These are phyloP conservation scores for Rhododendron ferrugineum DNA, from an alignment of 148 eudicot genomes.

Conservation along the genomic window DNA sequence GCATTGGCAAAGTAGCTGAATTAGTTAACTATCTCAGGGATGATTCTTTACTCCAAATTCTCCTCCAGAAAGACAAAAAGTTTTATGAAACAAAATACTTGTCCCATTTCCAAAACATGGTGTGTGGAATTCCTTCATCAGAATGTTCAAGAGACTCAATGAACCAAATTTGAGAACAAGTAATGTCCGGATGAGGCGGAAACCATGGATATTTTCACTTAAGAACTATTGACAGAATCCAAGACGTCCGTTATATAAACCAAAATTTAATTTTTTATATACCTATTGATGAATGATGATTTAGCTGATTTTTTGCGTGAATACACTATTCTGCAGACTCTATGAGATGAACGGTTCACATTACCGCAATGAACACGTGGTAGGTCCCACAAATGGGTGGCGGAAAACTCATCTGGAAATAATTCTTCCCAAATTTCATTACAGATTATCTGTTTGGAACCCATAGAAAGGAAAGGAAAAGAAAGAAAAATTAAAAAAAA, in stretches of 20 bases:
- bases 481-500: too few species aligned
- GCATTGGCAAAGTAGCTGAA: slow-evolving; percentile 18
- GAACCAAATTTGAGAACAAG: background rate
- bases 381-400: too few species aligned
- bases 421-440: background rate
- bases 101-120: background rate
- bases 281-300: background rate
- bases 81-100: background rate
- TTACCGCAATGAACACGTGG: background rate
- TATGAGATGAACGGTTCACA: background rate
- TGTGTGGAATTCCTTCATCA: background rate
- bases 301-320: too few species aligned
- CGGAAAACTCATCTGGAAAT: too few species aligned
- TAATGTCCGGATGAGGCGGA: too few species aligned
- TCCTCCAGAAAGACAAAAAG: background rate
- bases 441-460: too few species aligned
- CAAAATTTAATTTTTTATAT: too few species aligned
- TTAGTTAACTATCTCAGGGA: slow-evolving; percentile 1
- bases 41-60: background rate
- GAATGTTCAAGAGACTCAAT: background rate
- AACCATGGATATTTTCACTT: too few species aligned
- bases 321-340: background rate
- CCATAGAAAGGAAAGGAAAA: too few species aligned
- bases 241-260: too few species aligned
- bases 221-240: too few species aligned